Base-by-base conservation (phyloP, 2,329 filamentous ascomycete species). In the Dryadomyces quercivorus region DNA sequence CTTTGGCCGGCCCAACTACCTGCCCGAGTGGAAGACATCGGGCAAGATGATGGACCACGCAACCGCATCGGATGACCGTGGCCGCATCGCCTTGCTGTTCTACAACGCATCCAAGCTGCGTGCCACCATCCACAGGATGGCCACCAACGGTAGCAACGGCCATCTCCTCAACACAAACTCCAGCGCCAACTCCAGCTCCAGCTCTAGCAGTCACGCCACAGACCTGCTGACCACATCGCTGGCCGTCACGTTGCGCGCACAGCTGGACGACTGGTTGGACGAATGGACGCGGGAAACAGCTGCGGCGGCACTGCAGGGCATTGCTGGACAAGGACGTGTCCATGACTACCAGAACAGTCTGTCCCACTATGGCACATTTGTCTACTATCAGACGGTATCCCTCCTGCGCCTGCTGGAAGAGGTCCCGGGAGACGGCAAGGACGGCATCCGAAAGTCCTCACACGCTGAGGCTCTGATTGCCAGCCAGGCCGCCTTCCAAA, bases 21-120 rank as follows among this genome's bases (percentile, higher is more conserved):
- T 51, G 21, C 50, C 50, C 3, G 50, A 43, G 34, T 51, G 50
- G 50, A 51, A 51, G 38, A 51, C 50, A 3, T 31, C 36, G 38
- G 40, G 22, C 7, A 51, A 51, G 21, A 51, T 51, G 50, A 18
- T 51, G 12, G 36, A 21, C 13, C 50, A 51, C 20, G 31, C 36
- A 7, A 34, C 38, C 1, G 50, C 38, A 3, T n/a, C n/a, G 4
- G n/a, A 43, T 7, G 50, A 44, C 8, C 13, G 20, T n/a, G 50
- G 50, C 36, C 50, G 50, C 16, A 51, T 51, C 12, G 50, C 50
- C 16, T 20, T 51, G 15, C 50, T 51, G 21, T 5, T 38, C 5
- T 51, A 51, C 40, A 22, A 43, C 20, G 10, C 38, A 16, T 18
- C 50, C 38, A 51, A 51, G 38, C 38, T 51, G 21, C 50, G 50